Percentiles rank a stretch among this genome's conserved stretches.
Evolutionary conservation across 2,329 filamentous ascomycete genomes (phyloP).

Genomic region (Cryphonectria nitschkei): DNA sequence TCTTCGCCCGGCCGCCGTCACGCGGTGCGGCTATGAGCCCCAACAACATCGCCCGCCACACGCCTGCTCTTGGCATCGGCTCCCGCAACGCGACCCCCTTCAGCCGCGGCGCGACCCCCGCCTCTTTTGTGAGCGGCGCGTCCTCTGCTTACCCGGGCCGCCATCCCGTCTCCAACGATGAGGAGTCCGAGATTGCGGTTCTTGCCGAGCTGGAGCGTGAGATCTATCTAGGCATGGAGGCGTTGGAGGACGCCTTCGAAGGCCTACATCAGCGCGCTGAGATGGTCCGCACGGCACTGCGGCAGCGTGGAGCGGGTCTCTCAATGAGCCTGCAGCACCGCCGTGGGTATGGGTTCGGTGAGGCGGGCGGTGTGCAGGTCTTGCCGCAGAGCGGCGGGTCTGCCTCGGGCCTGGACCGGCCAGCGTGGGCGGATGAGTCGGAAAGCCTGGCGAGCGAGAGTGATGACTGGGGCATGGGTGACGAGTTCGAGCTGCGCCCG

Average conservation of each 20-base stretch:
- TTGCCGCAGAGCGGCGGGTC: conserved; percentile 53
- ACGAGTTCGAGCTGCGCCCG: conserved; percentile 67
- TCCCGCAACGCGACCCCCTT: conserved; percentile 54
- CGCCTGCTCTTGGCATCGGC: conserved; percentile 42
- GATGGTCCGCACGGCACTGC: conserved; percentile 74
- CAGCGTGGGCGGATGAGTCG: conserved; percentile 48
- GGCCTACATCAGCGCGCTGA: conserved; percentile 86
- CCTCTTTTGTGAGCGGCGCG: conserved; percentile 45
- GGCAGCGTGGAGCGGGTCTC: conserved; percentile 81
- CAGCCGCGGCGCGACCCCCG: conserved; percentile 58
- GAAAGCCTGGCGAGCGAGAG: conserved; percentile 56
- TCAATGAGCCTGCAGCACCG: conserved; percentile 65
- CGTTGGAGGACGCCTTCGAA: conserved; percentile 91
- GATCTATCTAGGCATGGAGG: conserved; percentile 93
- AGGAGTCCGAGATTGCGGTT: conserved; percentile 89
- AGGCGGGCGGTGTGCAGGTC: conserved; percentile 54
- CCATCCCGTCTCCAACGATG: conserved; percentile 80
- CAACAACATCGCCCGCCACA: conserved; percentile 40
- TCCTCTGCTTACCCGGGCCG: conserved; percentile 52
- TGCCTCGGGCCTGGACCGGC: conserved; percentile 49
- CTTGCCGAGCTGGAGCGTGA: conserved; percentile 91
- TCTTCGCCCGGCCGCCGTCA: conserved; percentile 46
- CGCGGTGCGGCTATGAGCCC: conserved; percentile 46
- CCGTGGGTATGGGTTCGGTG: conserved; percentile 38
- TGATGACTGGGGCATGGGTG: conserved; percentile 55